A percentile compares a stretch with the other conserved stretches of the same genome.
Conservation (phyloP, 495 filamentous ascomycete species). For the Bombardia bombarda region DNA sequence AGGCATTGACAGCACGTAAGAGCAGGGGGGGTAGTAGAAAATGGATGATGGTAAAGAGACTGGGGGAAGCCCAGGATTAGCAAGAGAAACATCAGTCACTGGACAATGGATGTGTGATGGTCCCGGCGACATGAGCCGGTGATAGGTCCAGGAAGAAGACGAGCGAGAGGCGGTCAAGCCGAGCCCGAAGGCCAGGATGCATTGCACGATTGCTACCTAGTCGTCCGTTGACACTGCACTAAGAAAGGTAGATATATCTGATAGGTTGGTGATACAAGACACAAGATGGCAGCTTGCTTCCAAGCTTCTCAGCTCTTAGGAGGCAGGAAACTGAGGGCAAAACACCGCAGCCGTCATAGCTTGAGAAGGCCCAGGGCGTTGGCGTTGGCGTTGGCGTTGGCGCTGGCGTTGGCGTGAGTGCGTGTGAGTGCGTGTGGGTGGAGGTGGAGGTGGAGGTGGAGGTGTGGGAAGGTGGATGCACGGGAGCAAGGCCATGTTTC, state of each 20-base stretch:
- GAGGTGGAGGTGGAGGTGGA: too few relatives aligned
- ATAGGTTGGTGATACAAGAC: too few relatives aligned
- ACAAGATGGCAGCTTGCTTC: too few relatives aligned
- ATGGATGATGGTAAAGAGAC: background rate
- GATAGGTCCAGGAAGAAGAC: background rate
- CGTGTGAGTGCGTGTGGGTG: too few relatives aligned
- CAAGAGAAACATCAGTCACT: constrained; percentile 3
- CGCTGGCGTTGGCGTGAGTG: too few relatives aligned
- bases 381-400: background rate
- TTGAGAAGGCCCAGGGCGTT: background rate
- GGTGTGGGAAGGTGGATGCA: too few relatives aligned
- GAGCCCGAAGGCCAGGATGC: background rate
- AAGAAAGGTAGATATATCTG: too few relatives aligned
- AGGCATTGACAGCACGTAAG: background rate
- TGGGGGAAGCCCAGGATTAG: background rate
- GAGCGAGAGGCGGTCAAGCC: background rate
- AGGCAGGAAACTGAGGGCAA: background rate
- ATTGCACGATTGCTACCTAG: too few relatives aligned
- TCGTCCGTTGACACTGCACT: too few relatives aligned
- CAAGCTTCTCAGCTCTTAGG: too few relatives aligned
- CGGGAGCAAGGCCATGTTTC: too few relatives aligned
- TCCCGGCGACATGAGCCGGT: constrained; percentile 3
- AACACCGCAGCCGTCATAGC: background rate
- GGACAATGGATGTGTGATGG: background rate
- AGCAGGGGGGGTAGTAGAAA: background rate